Percentiles rank a stretch among this genome's conserved stretches.
These are phyloP conservation scores for Acanthamoeba sp. DNA, from an alignment of 208 protist species.

Conservation along the genomic window DNA sequence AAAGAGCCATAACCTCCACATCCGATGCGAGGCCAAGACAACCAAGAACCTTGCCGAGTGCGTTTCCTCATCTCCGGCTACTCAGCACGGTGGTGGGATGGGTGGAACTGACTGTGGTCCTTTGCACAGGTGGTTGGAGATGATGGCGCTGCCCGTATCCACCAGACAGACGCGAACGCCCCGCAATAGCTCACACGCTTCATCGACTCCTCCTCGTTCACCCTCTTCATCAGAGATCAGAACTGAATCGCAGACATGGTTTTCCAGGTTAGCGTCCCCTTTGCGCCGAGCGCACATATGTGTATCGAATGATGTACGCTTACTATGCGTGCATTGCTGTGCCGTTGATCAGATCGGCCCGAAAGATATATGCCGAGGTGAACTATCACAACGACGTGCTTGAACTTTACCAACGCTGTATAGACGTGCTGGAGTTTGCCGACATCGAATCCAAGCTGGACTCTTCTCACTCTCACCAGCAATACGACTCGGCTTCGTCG, in stretches of 20 bases:
- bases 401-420: conserved; percentile 69
- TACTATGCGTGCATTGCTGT: background rate
- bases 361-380: conserved; percentile 69
- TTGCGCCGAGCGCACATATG: background rate
- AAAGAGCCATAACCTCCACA: conserved; percentile 34
- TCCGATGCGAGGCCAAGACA: conserved; percentile 46
- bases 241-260: conserved; percentile 60
- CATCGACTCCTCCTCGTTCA: background rate
- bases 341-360: background rate
- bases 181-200: background rate
- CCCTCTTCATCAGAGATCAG: conserved; percentile 55
- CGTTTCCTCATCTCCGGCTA: background rate
- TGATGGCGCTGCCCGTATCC: conserved; percentile 25
- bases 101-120: background rate
- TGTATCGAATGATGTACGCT: too few species aligned
- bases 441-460: conserved; percentile 61
- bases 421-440: conserved; percentile 74
- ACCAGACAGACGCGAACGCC: conserved; percentile 16
- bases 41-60: conserved; percentile 67
- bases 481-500: background rate
- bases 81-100: background rate
- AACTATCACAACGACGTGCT: conserved; percentile 73
- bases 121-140: conserved; percentile 11
- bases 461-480: background rate
- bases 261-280: background rate